Conservation (phyloP, 345 rosid species). For the Rhodomyrtus tomentosa region DNA sequence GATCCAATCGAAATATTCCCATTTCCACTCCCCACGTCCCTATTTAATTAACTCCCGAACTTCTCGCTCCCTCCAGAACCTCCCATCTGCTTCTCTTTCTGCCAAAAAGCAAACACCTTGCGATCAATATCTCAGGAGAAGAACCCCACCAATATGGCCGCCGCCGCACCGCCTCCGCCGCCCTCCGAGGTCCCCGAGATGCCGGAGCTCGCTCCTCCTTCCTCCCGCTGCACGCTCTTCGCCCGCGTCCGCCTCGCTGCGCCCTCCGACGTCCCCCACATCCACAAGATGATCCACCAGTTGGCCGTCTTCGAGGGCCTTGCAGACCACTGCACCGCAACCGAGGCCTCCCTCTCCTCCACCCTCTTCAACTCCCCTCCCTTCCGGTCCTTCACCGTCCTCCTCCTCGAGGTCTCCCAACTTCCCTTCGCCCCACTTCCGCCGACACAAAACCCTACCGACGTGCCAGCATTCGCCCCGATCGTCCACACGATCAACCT, state of each 20-base stretch:
- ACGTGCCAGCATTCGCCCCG: conserved; percentile 22
- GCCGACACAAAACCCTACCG: background rate
- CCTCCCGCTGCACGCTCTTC: conserved; percentile 48
- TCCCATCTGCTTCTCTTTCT: background rate
- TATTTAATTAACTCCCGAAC: background rate
- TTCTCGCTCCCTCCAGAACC: background rate
- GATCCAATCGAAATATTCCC: background rate
- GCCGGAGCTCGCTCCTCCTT: conserved; percentile 32
- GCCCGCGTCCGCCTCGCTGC: conserved; percentile 82
- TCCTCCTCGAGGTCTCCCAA: conserved; percentile 68
- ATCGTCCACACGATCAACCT: conserved; percentile 20
- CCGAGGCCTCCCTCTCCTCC: conserved; percentile 60
- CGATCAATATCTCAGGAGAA: background rate
- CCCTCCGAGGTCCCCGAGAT: conserved; percentile 49
- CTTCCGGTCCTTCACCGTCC: conserved; percentile 67
- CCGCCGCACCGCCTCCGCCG: conserved; percentile 86
- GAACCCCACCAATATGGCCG: conserved; percentile 37
- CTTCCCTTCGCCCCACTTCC: conserved; percentile 20
- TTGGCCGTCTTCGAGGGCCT: conserved; percentile 87
- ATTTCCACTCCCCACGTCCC: background rate
- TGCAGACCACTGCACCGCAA: conserved; percentile 57
- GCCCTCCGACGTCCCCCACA: conserved; percentile 60
- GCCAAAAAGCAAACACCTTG: background rate
- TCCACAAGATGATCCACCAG: conserved; percentile 79
- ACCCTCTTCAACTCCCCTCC: conserved; percentile 73